These are phyloP conservation scores for Diaporthe sp. DNA, from an alignment of 2,329 filamentous ascomycete genomes.

Conservation along the genomic window DNA sequence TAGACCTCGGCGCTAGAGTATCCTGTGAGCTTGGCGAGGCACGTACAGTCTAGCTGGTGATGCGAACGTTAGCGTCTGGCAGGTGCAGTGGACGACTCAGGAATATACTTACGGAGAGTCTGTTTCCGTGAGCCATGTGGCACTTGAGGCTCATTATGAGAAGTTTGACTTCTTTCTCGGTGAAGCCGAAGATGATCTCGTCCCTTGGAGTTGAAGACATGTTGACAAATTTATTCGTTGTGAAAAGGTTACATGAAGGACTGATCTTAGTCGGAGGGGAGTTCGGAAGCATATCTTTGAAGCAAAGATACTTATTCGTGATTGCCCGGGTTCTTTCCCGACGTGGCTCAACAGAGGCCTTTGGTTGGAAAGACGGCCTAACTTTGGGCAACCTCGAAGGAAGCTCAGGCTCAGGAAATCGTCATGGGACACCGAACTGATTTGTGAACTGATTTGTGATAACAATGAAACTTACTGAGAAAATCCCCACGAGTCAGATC, in stretches of 20 bases:
- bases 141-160: conserved; percentile 1
- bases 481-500: not conserved
- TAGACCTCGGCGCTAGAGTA: not conserved
- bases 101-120: not conserved
- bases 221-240: not conserved
- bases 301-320: not conserved
- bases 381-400: not conserved
- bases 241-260: not conserved
- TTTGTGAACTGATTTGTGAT: not conserved
- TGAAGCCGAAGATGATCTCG: not conserved
- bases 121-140: not conserved
- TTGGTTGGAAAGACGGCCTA: not conserved
- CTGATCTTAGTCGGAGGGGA: not conserved
- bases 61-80: not conserved
- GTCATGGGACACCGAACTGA: too few species aligned
- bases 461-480: not conserved
- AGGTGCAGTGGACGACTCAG: not conserved
- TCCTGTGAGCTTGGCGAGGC: not conserved
- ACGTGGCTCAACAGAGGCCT: not conserved
- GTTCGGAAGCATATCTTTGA: not conserved
- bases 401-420: not conserved
- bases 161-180: not conserved
- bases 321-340: not conserved
- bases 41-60: not conserved
- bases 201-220: not conserved